A percentile compares a stretch with the other conserved stretches of the same genome.
phyloP scores from a whole-genome alignment of 2,329 filamentous ascomycete genomes.

The Capronia epimyces region DNA sequence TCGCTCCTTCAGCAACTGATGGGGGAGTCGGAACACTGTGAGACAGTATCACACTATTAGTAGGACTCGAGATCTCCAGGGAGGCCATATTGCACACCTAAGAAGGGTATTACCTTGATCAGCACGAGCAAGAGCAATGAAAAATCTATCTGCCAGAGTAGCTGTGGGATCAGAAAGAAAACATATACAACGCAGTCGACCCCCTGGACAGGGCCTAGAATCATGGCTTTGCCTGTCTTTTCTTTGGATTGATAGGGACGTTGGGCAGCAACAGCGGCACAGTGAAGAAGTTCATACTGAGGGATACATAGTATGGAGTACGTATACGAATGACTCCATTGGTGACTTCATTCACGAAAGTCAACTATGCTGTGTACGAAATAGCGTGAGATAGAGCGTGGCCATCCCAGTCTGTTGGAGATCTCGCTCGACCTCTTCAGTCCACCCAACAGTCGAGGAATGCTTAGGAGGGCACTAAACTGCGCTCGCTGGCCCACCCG shows the following conservation, averaged over 20 bases:
- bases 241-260: not conserved
- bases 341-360: too few relatives aligned
- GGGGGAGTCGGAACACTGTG: conserved; percentile 49
- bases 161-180: conserved; percentile 63
- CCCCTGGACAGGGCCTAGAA: conserved; percentile 67
- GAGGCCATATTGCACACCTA: conserved; percentile 47
- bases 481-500: conserved; percentile 1
- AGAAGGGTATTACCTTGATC: conserved; percentile 61
- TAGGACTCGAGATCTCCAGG: not conserved
- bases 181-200: conserved; percentile 71
- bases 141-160: conserved; percentile 63
- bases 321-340: too few relatives aligned
- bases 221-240: conserved; percentile 54
- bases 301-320: too few relatives aligned
- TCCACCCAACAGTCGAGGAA: too few relatives aligned
- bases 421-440: too few relatives aligned
- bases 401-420: too few relatives aligned
- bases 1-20: conserved; percentile 54
- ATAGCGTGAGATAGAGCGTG: not conserved
- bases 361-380: not conserved
- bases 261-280: too few relatives aligned
- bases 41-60: not conserved
- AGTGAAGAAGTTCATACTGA: too few relatives aligned
- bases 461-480: not conserved
- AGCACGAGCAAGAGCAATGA: conserved; percentile 50